A percentile compares a stretch with the other conserved stretches of the same genome.
Conservation (phyloP, 1,139 yeast species). For the Meyerozyma guilliermondii region DNA sequence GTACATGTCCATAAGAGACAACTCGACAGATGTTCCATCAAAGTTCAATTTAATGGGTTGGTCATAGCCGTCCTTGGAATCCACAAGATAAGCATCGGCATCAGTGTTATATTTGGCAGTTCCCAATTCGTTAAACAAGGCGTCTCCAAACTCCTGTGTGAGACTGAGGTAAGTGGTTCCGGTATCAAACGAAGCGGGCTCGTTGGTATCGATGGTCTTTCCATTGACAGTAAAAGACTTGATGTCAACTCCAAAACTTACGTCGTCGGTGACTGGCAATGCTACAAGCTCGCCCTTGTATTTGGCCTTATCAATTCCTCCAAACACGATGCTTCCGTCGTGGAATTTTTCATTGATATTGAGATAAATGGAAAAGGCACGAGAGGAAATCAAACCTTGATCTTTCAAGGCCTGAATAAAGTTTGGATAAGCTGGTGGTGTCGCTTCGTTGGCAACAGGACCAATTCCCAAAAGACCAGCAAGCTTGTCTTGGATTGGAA, state of each 20-base stretch:
- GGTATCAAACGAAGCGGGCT: not conserved
- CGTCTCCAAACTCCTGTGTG: not conserved
- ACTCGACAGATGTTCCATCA: no score
- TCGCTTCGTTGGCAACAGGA: conserved; percentile 8
- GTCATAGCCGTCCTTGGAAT: no score
- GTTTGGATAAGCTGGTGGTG: conserved; percentile 7
- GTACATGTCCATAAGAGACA: no score
- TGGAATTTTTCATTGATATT: not conserved
- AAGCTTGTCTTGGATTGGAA: not conserved
- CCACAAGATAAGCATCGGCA: no score
- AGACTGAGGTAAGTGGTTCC: not conserved
- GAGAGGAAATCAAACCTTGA: conserved; percentile 8
- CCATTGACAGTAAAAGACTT: not conserved
- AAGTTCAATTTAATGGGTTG: no score
- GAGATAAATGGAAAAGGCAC: conserved; percentile 1
- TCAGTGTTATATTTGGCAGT: no score
- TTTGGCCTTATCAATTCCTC: conserved; percentile 2
- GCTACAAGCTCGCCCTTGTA: not conserved
- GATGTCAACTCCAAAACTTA: not conserved
- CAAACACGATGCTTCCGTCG: not conserved
- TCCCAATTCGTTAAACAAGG: no score
- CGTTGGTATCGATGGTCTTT: not conserved
- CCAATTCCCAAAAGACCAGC: conserved; percentile 12
- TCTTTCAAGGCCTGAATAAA: conserved; percentile 9
- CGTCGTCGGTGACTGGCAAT: not conserved